Evolutionary conservation across 2,329 filamentous ascomycete species (phyloP), one percentile per base, ranked within the genome.

Genomic region (Neonectria sp.): DNA sequence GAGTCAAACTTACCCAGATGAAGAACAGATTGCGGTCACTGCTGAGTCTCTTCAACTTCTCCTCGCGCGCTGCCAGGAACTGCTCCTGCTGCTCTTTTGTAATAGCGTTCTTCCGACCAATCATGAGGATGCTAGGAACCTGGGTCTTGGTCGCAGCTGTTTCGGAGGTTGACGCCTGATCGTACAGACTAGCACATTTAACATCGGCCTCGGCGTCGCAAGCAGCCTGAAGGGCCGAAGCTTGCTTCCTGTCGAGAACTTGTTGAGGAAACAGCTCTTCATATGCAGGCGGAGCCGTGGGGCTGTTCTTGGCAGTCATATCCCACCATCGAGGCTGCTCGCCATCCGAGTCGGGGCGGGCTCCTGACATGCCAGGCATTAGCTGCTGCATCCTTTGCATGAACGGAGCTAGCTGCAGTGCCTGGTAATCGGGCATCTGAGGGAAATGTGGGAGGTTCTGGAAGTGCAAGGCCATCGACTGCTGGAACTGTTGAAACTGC

Each of bases 401-500:
- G 79, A 93, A 90, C 3, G 89, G 89, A 17, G 51, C 31, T 6
- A 53, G 82, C 69, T 85, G 86, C 21, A 90, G 77, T 1, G 89
- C 89, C 78, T 95, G 93, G 76, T 95, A 95, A 72, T 92, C 91
- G 12, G 91, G 86, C 76, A 93, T 86, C 73, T 91, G 90, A n/a
- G 90, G 81, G 85, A 88, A 70, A 55, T 82, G 77, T 1, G 80
- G 73, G 9, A 83, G 69, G 58, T 91, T 92, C 56, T 91, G 91
- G 73, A 93, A 84, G 52, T 90, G 87, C 78, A 90, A 83, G 40
- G 89, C 86, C 83, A 94, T 87, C 52, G 86, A 89, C 77, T 94
- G 91, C 76, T 95, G 93, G 74, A 95, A 89, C 77, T 94, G 91
- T 76, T 95, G 93, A 73, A 95, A 86, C 65, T 95, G 91, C 65